Base-by-base conservation (phyloP, 2,329 filamentous ascomycete genomes). In the Monosporascus cannonballus region DNA sequence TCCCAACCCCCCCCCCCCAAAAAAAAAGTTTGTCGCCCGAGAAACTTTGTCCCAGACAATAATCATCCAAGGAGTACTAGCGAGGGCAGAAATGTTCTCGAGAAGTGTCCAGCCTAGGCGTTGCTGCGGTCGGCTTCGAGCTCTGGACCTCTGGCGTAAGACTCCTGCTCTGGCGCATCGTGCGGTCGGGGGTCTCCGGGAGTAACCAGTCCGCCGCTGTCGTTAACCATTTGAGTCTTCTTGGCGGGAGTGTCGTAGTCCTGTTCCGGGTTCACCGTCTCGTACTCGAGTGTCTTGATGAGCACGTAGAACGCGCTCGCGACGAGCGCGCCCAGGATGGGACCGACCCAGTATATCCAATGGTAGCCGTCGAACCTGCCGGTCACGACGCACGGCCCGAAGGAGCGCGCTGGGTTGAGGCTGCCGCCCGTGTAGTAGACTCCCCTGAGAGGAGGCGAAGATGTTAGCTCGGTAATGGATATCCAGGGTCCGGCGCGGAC, bases 301-400 rank as follows among this genome's bases (percentile, higher is more conserved):
- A 74, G 60, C 51, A 71, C 70, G 59, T 70, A 75, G 38, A 74
- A 65, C 3, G 59, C 54, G 0, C 69, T 66, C 5, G 74, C 73
- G 9, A 76, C 59, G 2, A 71, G 49, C 0, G 71, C 66, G 2
- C 75, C 76, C 5, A 74, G 54, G 4, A 63, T 55, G 4, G 74
- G 75, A 0, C 74, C 75, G 37, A 76, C 55, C 69, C 71, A 72
- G 56, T 73, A 73, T 44, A 73, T 73, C 71, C 71, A 73, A 54
- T 72, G 71, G 48, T 72, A 67, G 3, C 46, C 9, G 0, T 69
- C 69, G 47, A 71, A 73, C 30, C 54, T 52, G 11, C 59, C 64
- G 4, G 69, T 65, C 3, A 72, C 64, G 24, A 70, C 69, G 25
- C 71, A 72, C 6, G 56, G 56, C 0, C 72, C 71, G 41, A 74